These are phyloP conservation scores for Cetradonia linearis DNA, from an alignment of 495 filamentous ascomycete genomes.

Conservation along the genomic window DNA sequence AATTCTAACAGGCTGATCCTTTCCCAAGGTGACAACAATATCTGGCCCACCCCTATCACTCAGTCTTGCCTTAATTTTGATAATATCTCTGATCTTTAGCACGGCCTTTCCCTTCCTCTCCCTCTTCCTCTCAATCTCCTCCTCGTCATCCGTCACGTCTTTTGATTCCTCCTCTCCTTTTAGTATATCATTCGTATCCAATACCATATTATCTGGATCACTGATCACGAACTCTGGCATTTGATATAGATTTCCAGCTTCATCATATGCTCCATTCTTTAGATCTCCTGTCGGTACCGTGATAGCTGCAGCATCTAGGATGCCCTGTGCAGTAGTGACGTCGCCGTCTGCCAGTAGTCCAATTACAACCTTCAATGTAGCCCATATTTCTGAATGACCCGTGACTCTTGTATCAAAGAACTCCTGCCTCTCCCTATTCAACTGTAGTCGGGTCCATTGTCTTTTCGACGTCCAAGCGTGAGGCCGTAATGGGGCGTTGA, in stretches of 20 bases:
- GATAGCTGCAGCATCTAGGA: constrained; percentile 64
- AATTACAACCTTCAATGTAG: constrained; percentile 53
- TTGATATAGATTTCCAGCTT: constrained; percentile 62
- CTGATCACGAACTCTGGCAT: constrained; percentile 66
- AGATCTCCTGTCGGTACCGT: constrained; percentile 68
- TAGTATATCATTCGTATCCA: constrained; percentile 26
- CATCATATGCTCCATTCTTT: constrained; percentile 67
- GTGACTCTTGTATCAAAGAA: constrained; percentile 81
- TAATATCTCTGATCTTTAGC: constrained; percentile 36
- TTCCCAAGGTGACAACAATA: constrained; percentile 48
- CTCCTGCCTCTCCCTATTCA: constrained; percentile 45
- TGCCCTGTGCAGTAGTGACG: constrained; percentile 65
- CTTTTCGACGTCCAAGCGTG: constrained; percentile 44
- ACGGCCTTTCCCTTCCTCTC: constrained; percentile 56
- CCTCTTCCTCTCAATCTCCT: constrained; percentile 46
- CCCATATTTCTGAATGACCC: constrained; percentile 69
- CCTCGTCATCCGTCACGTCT: constrained; percentile 39
- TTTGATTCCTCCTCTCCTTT: constrained; percentile 26
- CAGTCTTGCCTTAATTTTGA: constrained; percentile 53
- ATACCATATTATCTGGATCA: constrained; percentile 60
- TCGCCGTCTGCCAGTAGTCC: constrained; percentile 52
- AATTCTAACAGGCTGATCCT: constrained; percentile 51
- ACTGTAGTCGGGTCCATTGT: constrained; percentile 43
- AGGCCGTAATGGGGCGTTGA: constrained; percentile 40
- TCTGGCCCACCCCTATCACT: constrained; percentile 61